Evolutionary conservation across 805 yeast genomes (phyloP), one percentile per base, ranked within the genome.

Genomic region (Yamadazyma sp.): DNA sequence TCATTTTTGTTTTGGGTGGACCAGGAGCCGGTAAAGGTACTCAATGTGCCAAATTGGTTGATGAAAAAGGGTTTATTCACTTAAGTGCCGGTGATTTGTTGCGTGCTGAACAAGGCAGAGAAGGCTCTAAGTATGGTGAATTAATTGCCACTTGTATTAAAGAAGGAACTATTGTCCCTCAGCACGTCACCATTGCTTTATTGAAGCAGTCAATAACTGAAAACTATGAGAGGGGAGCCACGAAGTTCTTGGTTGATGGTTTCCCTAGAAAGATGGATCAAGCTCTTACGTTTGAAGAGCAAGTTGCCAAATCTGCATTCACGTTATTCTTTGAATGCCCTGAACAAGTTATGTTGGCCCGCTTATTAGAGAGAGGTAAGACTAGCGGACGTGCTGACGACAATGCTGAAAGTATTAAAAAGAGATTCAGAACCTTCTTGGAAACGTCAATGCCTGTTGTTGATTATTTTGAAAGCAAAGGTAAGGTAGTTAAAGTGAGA

Each of bases 11-110:
- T 13, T 76, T 91, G 21, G 99, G 99, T 29, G 98, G 98, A 3
- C 98, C 98, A 4, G 98, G 98, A 14, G 86, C 95, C 19, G 98
- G 99, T 29, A 93, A 93, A 59, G 98, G 99, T 40, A 91, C 99
- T 1, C 99, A 91, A 64, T 87, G 97, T 69, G 83, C 82, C 21
- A 85, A 79, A 55, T 72, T 91, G 40, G 97, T 91, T 29, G 64
- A 74, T 14, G 86, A 89, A 51, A 84, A 77, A 57, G 80, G 82
- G 12, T 93, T 90, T 60, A 82, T 84, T 21, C 99, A 91, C 58
- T 67, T 91, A 29, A 81, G 95, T 25, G 99, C 99, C n/a, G 99
- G 99, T 32, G 99, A 91, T 59, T 75, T 93, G 50, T 72, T 91
- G 49, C 78, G 99, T 53, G 96, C 89, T 7, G 99, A 91, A 62